Conservation (phyloP, 768 basidiomycete genomes). For the Psilocybe subaeruginosa region DNA sequence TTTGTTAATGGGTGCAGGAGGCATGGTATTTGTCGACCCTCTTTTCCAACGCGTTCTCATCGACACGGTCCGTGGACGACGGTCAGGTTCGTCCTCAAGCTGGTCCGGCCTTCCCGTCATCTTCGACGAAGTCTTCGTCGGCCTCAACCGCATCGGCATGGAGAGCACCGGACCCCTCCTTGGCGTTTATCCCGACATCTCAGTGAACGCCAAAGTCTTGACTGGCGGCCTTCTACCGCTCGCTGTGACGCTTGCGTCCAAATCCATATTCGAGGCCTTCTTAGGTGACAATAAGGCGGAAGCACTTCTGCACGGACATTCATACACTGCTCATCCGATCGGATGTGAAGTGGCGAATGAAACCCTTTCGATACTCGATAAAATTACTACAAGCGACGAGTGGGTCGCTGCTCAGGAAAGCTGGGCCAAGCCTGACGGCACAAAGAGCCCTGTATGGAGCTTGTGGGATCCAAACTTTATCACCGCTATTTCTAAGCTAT, state of each 20-base stretch:
- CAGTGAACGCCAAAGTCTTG: slow-evolving; percentile 90
- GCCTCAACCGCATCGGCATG: slow-evolving; percentile 86
- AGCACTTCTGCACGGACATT: slow-evolving; percentile 92
- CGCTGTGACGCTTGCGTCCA: slow-evolving; percentile 80
- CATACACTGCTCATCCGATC: slow-evolving; percentile 92
- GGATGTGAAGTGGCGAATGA: slow-evolving; percentile 92
- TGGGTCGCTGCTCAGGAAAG: slow-evolving; percentile 63
- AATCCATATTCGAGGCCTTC: slow-evolving; percentile 83
- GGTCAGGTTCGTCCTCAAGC: slow-evolving; percentile 30
- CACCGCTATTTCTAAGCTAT: slow-evolving; percentile 55
- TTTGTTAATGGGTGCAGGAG: slow-evolving; percentile 91
- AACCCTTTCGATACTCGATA: slow-evolving; percentile 70
- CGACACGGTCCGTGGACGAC: slow-evolving; percentile 69
- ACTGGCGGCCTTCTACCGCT: slow-evolving; percentile 93
- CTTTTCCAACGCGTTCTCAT: slow-evolving; percentile 90
- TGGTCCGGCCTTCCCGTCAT: slow-evolving; percentile 86
- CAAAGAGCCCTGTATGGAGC: slow-evolving; percentile 64
- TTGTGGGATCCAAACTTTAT: slow-evolving; percentile 86
- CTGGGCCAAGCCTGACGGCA: slow-evolving; percentile 49
- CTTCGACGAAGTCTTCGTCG: slow-evolving; percentile 96
- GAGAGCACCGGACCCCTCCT: slow-evolving; percentile 67
- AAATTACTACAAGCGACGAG: slow-evolving; percentile 43
- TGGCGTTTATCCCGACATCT: slow-evolving; percentile 80
- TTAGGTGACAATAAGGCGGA: slow-evolving; percentile 74
- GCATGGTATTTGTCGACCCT: slow-evolving; percentile 97